These are phyloP conservation scores for Fomitiporia mediterranea DNA, from an alignment of 1,284 basidiomycete genomes.

Conservation along the genomic window DNA sequence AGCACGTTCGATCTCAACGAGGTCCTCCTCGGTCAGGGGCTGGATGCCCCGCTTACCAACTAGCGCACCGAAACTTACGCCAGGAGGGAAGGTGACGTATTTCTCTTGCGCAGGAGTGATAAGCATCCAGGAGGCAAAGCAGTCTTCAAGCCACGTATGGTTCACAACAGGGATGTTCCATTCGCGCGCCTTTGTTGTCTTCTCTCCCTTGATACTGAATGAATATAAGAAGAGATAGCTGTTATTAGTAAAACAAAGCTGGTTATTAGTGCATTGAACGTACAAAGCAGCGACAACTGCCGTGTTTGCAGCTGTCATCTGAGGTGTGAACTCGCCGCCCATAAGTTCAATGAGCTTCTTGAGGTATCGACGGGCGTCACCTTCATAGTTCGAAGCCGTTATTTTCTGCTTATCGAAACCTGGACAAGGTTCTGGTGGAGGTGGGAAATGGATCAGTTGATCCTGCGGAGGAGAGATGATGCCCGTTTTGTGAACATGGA, in stretches of 20 bases:
- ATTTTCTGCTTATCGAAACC: conserved; percentile 45
- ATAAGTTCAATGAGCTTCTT: conserved; percentile 75
- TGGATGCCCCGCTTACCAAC: conserved; percentile 52
- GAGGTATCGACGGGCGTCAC: conserved; percentile 78
- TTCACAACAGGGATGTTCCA: conserved; percentile 88
- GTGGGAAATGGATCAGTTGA: conserved; percentile 56
- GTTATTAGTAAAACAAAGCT: background rate
- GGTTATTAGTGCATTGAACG: too few relatives aligned
- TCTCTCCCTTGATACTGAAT: conserved; percentile 63
- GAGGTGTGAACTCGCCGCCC: conserved; percentile 78
- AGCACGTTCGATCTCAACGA: conserved; percentile 27
- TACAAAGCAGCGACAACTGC: conserved; percentile 81
- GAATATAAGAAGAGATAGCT: background rate
- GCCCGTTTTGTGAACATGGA: conserved; percentile 66
- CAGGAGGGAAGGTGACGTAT: conserved; percentile 63
- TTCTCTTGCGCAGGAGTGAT: conserved; percentile 55
- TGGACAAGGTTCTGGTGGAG: conserved; percentile 38
- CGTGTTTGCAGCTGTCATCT: conserved; percentile 71
- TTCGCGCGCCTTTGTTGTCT: conserved; percentile 64
- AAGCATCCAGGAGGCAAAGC: conserved; percentile 73
- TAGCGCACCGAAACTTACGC: conserved; percentile 59
- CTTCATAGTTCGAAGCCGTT: conserved; percentile 86
- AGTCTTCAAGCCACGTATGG: conserved; percentile 87
- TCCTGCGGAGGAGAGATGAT: conserved; percentile 62
- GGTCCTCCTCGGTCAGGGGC: conserved; percentile 29